Evolutionary conservation across 2,329 filamentous ascomycete genomes (phyloP).

Genomic region (Setomelanomma holmii): DNA sequence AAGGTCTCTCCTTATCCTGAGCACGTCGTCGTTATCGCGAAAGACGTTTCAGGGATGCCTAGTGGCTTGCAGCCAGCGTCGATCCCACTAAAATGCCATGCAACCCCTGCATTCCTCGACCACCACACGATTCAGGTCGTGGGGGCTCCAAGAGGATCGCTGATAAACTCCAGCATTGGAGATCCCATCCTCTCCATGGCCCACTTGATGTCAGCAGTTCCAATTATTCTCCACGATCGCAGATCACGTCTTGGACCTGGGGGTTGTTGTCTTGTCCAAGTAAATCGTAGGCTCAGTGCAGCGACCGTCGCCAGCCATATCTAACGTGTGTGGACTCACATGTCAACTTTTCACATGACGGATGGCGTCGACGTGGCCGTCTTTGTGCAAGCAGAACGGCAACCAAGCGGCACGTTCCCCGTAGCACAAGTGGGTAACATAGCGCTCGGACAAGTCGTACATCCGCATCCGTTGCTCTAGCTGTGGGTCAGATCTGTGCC

Average conservation of each 20-base stretch:
- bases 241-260: background rate
- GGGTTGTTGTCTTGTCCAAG: background rate
- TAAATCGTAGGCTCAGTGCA: background rate
- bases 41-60: slow-evolving; percentile 13
- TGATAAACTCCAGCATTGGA: background rate
- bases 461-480: slow-evolving; percentile 8
- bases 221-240: slow-evolving; percentile 15
- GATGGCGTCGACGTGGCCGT: slow-evolving; percentile 14
- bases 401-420: slow-evolving; percentile 11
- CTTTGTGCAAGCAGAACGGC: slow-evolving; percentile 1
- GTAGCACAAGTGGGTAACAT: slow-evolving; percentile 4
- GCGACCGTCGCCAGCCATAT: background rate
- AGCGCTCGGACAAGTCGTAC: slow-evolving; percentile 4
- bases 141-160: slow-evolving; percentile 11
- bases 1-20: background rate
- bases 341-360: slow-evolving; percentile 6
- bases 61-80: slow-evolving; percentile 14
- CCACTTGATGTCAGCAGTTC: slow-evolving; percentile 13
- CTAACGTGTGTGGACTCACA: background rate
- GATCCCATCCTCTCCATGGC: slow-evolving; percentile 8
- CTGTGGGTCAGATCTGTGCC: slow-evolving; percentile 6
- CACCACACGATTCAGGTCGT: slow-evolving; percentile 12
- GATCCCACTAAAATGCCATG: slow-evolving; percentile 15
- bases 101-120: slow-evolving; percentile 18
- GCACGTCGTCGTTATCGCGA: slow-evolving; percentile 12